These are phyloP conservation scores for Apostasia ramifera DNA, from an alignment of 106 monocot species.

Conservation along the genomic window DNA sequence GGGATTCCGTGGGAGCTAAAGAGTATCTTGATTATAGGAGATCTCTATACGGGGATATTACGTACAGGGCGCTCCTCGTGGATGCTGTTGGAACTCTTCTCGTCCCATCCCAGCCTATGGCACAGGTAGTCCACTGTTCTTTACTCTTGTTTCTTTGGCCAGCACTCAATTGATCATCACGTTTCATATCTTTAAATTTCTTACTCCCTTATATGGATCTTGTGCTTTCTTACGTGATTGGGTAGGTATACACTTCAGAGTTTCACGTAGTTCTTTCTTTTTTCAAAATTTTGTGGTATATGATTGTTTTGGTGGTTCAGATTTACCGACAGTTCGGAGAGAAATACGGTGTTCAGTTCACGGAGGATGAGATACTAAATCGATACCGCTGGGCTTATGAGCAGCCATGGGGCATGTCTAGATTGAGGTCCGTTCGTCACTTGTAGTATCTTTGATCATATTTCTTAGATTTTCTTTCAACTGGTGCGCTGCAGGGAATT, in stretches of 20 bases:
- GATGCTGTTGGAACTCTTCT: constrained; percentile 93
- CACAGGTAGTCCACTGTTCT: constrained; percentile 38
- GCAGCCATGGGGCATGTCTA: constrained; percentile 89
- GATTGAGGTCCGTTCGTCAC: constrained; percentile 50
- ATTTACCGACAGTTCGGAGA: constrained; percentile 85
- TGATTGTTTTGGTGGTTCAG: constrained; percentile 25
- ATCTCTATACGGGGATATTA: constrained; percentile 78
- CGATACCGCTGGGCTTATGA: constrained; percentile 90
- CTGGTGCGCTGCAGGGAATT: too few species aligned
- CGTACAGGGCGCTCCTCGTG: constrained; percentile 86
- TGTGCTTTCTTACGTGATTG: background rate
- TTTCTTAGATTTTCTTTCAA: background rate
- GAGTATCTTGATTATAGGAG: constrained; percentile 80
- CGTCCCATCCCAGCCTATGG: constrained; percentile 79
- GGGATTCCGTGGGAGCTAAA: constrained; percentile 16
- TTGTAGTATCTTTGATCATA: background rate
- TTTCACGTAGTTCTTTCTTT: background rate
- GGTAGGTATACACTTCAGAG: background rate
- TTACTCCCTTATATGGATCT: background rate
- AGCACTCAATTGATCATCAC: background rate
- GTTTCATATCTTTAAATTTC: background rate
- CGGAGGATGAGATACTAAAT: constrained; percentile 83
- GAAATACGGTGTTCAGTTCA: constrained; percentile 88
- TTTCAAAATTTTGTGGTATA: background rate
- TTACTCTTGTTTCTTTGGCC: background rate